Conservation (phyloP, 441 rosid species). For the Brassica balearica region DNA sequence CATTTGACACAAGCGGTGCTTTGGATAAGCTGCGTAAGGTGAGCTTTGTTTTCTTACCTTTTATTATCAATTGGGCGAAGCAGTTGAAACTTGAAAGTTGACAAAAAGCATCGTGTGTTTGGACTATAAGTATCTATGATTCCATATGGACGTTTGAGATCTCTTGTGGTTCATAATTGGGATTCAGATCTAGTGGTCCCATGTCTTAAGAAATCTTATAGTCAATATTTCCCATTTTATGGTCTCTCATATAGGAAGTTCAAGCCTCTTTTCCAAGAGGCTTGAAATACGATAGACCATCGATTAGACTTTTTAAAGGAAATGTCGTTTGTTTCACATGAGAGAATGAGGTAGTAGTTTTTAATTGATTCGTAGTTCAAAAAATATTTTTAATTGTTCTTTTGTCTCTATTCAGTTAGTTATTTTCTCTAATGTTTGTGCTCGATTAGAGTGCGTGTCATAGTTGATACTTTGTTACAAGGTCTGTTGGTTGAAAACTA, state of each 20-base stretch:
- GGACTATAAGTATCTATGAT: slow-evolving; percentile 14
- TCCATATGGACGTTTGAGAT: background rate
- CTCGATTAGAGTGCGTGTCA: slow-evolving; percentile 27
- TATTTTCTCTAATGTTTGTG: slow-evolving; percentile 27
- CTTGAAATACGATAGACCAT: slow-evolving; percentile 17
- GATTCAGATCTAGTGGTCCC: slow-evolving; percentile 20
- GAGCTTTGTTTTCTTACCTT: slow-evolving; percentile 44
- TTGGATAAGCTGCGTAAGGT: slow-evolving; percentile 95
- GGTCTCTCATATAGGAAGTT: slow-evolving; percentile 16
- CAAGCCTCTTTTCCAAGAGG: slow-evolving; percentile 21
- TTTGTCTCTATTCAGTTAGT: slow-evolving; percentile 16
- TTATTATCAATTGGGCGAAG: slow-evolving; percentile 8
- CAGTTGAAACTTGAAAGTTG: slow-evolving; percentile 24
- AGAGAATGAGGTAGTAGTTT: slow-evolving; percentile 25
- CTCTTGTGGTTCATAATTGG: slow-evolving; percentile 24
- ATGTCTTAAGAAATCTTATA: slow-evolving; percentile 10
- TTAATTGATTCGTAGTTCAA: background rate
- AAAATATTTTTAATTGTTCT: slow-evolving; percentile 1
- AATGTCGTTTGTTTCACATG: slow-evolving; percentile 1
- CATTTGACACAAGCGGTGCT: slow-evolving; percentile 98
- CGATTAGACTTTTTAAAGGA: slow-evolving; percentile 1
- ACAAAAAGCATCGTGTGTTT: slow-evolving; percentile 12
- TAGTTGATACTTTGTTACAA: slow-evolving; percentile 18
- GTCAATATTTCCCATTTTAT: slow-evolving; percentile 17
- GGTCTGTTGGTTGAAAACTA: slow-evolving; percentile 27